phyloP scores from a whole-genome alignment of 352 stramenopile genomes.

The Globisporangium polare region DNA sequence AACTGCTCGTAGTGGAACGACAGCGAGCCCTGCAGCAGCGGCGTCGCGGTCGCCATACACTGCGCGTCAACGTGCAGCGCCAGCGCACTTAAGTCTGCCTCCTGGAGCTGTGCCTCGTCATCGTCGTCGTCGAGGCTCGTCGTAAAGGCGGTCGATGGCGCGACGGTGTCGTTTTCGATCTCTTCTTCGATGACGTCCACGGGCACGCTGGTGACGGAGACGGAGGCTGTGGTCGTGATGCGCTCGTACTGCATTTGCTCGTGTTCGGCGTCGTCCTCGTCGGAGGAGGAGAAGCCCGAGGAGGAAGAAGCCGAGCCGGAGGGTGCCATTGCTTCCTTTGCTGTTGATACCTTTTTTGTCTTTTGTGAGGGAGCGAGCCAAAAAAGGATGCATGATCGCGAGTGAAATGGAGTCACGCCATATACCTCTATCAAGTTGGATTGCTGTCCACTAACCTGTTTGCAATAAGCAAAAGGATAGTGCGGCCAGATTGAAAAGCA shows the following conservation, averaged over 20 bases:
- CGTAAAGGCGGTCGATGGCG: background rate
- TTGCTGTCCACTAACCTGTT: no score
- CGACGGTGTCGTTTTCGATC: background rate
- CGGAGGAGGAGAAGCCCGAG: slow-evolving; percentile 42
- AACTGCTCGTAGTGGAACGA: slow-evolving; percentile 35
- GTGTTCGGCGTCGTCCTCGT: slow-evolving; percentile 28
- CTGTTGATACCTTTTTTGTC: background rate
- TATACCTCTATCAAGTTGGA: background rate
- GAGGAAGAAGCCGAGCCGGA: slow-evolving; percentile 21
- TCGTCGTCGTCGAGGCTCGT: background rate
- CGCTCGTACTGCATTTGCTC: slow-evolving; percentile 1
- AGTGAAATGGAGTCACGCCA: background rate
- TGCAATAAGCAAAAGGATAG: no score
- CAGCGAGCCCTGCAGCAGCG: slow-evolving; percentile 15
- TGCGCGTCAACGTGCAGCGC: background rate
- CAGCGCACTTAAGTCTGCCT: background rate
- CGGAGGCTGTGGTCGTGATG: background rate
- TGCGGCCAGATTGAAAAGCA: no score
- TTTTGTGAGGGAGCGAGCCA: background rate
- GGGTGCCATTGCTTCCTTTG: background rate
- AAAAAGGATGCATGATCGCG: background rate
- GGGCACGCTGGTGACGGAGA: slow-evolving; percentile 6
- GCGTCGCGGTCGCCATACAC: slow-evolving; percentile 16
- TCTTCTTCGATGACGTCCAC: slow-evolving; percentile 33
- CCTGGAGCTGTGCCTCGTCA: background rate